phyloP scores from a whole-genome alignment of 2,329 filamentous ascomycete species.

The Macrophomina tecta region DNA sequence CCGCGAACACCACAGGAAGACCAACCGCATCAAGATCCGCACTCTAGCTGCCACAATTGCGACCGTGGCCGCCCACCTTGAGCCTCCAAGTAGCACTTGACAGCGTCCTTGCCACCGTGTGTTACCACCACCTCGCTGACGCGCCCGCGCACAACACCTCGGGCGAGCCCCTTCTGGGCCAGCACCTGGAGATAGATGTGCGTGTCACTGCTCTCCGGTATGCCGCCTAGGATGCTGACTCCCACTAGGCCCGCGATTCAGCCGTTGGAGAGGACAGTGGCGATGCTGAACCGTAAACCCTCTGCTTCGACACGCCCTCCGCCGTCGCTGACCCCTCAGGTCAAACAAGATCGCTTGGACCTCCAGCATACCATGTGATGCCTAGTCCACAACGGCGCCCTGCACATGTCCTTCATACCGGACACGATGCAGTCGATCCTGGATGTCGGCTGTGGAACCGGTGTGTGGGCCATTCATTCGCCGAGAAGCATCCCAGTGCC shows the following conservation, averaged over 20 bases:
- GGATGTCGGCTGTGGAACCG: conserved; percentile 35
- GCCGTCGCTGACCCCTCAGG: neutral
- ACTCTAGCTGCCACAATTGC: no score
- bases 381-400: conserved; percentile 42
- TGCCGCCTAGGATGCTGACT: neutral
- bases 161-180: neutral
- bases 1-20: no score
- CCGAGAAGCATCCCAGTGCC: conserved; percentile 42
- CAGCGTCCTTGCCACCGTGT: neutral
- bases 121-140: neutral
- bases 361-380: conserved; percentile 32
- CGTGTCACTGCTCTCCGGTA: neutral
- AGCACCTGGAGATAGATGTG: conserved; percentile 16
- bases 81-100: no score
- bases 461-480: conserved; percentile 31
- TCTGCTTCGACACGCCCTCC: neutral
- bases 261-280: neutral
- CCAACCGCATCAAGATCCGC: no score
- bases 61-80: no score
- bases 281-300: neutral
- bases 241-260: neutral
- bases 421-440: conserved; percentile 20
- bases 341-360: conserved; percentile 22
- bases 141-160: neutral
- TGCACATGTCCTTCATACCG: conserved; percentile 41